Percentiles rank a stretch among this genome's conserved stretches.
Evolutionary conservation across 1,284 basidiomycete genomes (phyloP).

Genomic region (Cryptococcus maquisensis): DNA sequence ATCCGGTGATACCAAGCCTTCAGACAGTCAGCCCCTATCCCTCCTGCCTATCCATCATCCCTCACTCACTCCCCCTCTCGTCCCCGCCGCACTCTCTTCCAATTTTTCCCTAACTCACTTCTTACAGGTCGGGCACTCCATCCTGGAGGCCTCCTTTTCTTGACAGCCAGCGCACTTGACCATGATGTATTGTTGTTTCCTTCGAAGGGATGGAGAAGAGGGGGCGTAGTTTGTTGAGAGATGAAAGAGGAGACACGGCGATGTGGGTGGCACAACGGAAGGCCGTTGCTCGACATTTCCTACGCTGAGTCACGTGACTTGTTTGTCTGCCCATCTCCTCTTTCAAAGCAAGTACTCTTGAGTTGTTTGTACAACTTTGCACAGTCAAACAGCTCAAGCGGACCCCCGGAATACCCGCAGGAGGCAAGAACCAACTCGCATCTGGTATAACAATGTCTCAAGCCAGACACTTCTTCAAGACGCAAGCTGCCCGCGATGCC

Average conservation of each 20-base stretch:
- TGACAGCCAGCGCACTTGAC: slow-evolving; percentile 43
- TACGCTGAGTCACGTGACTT: not conserved
- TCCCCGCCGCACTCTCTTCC: not conserved
- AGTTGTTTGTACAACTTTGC: too few relatives aligned
- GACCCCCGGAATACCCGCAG: too few relatives aligned
- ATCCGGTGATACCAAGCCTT: slow-evolving; percentile 48
- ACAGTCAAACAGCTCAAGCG: too few relatives aligned
- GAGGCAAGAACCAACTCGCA: too few relatives aligned
- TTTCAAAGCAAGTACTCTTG: not conserved
- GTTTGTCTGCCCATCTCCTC: not conserved
- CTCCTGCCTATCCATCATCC: not conserved
- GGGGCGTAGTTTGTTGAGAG: not conserved
- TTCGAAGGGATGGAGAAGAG: not conserved
- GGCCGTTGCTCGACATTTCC: not conserved
- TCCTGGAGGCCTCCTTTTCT: slow-evolving; percentile 43
- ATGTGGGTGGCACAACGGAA: not conserved
- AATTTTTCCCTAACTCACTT: slow-evolving; percentile 36
- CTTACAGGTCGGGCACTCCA: slow-evolving; percentile 50
- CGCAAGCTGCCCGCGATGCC: slow-evolving; percentile 10
- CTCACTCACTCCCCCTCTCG: not conserved
- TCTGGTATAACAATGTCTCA: slow-evolving; percentile 3
- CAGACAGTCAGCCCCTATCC: not conserved
- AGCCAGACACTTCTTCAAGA: slow-evolving; percentile 12
- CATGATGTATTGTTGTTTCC: slow-evolving; percentile 8
- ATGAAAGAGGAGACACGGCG: not conserved